Percentiles rank a stretch among this genome's conserved stretches.
Conservation (phyloP, 805 yeast species). For the Ogataea pini region DNA sequence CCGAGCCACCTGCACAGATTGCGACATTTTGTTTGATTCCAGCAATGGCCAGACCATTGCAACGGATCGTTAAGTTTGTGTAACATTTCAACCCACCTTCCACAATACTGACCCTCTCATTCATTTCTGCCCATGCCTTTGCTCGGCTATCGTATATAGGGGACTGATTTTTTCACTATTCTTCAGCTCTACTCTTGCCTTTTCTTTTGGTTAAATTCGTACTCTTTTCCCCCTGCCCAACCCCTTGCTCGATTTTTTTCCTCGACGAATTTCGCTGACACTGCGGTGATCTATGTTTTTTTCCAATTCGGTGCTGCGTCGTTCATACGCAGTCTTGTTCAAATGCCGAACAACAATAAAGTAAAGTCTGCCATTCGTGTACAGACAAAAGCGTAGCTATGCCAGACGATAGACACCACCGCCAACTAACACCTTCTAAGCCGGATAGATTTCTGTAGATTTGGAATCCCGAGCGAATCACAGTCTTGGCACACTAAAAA, state of each 20-base stretch:
- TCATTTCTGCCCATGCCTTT: too few relatives aligned
- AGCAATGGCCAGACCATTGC: too few relatives aligned
- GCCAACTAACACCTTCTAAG: not conserved
- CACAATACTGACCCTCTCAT: too few relatives aligned
- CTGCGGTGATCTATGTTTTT: not conserved
- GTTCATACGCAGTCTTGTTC: not conserved
- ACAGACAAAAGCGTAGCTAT: not conserved
- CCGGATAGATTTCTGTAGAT: not conserved
- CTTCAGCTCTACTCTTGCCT: too few relatives aligned
- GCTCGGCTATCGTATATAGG: too few relatives aligned
- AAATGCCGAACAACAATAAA: not conserved
- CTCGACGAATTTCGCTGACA: not conserved
- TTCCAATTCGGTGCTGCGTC: not conserved
- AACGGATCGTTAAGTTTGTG: not conserved
- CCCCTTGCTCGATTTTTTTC: not conserved
- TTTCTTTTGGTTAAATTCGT: not conserved
- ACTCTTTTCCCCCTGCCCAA: too few relatives aligned
- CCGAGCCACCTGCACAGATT: not conserved
- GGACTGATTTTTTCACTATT: not conserved
- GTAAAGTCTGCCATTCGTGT: not conserved
- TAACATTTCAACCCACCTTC: too few relatives aligned
- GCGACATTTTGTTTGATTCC: not conserved
- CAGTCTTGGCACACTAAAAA: not conserved
- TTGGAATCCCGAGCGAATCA: conserved; percentile 5
- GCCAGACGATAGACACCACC: not conserved